Evolutionary conservation across 768 basidiomycete species (phyloP).

Genomic region (Zangia roseola): DNA sequence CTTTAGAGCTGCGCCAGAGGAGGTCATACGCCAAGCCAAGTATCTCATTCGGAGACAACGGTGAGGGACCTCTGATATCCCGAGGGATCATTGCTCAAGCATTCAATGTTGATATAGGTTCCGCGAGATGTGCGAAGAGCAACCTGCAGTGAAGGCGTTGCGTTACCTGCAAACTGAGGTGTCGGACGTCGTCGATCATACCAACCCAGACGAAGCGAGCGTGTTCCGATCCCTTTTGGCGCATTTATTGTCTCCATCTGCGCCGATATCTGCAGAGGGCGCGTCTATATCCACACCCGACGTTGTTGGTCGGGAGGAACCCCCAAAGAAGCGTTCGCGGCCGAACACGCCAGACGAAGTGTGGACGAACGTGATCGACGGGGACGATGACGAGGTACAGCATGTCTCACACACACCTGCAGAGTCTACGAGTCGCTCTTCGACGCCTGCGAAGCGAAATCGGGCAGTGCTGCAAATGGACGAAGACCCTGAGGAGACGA

Average conservation of each 20-base stretch:
- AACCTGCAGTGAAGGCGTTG: constrained; percentile 57
- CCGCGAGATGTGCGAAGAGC: constrained; percentile 76
- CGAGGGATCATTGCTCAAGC: background rate
- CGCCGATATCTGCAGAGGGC: constrained; percentile 6
- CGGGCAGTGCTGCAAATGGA: constrained; percentile 26
- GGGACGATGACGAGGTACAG: constrained; percentile 22
- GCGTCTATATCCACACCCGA: constrained; percentile 5
- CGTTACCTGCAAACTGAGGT: constrained; percentile 71
- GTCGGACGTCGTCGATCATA: constrained; percentile 68
- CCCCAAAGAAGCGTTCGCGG: constrained; percentile 47
- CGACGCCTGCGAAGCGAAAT: constrained; percentile 16
- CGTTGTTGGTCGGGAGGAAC: constrained; percentile 24
- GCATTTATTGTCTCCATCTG: constrained; percentile 50
- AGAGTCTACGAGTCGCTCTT: constrained; percentile 1
- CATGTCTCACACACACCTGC: background rate
- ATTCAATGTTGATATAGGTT: constrained; percentile 47
- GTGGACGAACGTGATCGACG: constrained; percentile 43
- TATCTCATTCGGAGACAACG: constrained; percentile 71
- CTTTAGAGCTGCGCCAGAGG: constrained; percentile 57
- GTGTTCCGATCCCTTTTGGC: constrained; percentile 65
- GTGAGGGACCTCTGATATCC: constrained; percentile 41
- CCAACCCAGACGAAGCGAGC: constrained; percentile 56
- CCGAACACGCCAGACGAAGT: constrained; percentile 42
- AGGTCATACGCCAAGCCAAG: constrained; percentile 61
- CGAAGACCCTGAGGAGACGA: constrained; percentile 28